Conservation (phyloP, 768 basidiomycete genomes). For the Coprinopsis sp. region DNA sequence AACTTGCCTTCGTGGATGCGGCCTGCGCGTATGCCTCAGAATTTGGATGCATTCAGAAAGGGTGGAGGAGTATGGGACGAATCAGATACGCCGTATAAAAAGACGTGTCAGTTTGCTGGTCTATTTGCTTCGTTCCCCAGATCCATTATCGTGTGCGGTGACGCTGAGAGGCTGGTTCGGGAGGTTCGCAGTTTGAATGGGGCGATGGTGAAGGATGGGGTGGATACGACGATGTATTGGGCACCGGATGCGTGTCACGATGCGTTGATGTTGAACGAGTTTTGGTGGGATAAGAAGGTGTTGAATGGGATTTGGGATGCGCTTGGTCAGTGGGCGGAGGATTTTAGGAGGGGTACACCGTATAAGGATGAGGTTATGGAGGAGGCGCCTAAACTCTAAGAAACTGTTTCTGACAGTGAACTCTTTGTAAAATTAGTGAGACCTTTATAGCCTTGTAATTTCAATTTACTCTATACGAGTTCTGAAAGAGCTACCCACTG, state of each 20-base stretch:
- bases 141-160: constrained; percentile 42
- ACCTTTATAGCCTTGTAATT: too few species aligned
- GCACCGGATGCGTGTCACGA: constrained; percentile 41
- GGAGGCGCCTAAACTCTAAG: too few species aligned
- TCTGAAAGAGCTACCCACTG: too few species aligned
- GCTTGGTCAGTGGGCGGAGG: constrained; percentile 29
- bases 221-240: constrained; percentile 30
- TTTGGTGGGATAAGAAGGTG: constrained; percentile 41
- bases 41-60: constrained; percentile 11
- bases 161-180: constrained; percentile 46
- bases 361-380: too few species aligned
- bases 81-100: constrained; percentile 18
- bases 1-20: constrained; percentile 16
- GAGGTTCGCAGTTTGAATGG: constrained; percentile 39
- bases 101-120: constrained; percentile 26
- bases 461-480: too few species aligned
- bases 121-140: constrained; percentile 45
- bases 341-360: too few species aligned
- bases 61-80: constrained; percentile 6
- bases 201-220: constrained; percentile 36
- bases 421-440: too few species aligned
- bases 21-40: constrained; percentile 13
- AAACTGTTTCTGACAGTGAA: too few species aligned
- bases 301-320: constrained; percentile 33
- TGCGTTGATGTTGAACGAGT: constrained; percentile 36